These are phyloP conservation scores for Immersiporthe knoxdaviesiana DNA, from an alignment of 2,329 filamentous ascomycete species.

Conservation along the genomic window DNA sequence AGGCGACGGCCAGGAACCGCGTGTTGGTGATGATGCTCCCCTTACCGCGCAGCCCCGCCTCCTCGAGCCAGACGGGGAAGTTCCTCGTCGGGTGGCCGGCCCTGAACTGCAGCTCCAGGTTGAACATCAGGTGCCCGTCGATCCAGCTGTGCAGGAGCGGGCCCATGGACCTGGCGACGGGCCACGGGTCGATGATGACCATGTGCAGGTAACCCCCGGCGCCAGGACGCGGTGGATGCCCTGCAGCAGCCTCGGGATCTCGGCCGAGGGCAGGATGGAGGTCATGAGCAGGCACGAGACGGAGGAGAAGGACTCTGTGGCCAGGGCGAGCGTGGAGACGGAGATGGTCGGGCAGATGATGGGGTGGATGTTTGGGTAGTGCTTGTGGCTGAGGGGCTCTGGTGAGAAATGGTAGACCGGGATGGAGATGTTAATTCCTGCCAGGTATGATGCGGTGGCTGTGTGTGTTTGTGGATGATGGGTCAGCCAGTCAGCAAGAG, in stretches of 20 bases:
- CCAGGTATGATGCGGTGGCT: constrained; percentile 54
- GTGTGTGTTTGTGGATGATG: constrained; percentile 31
- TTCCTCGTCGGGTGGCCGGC: constrained; percentile 62
- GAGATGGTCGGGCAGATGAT: constrained; percentile 45
- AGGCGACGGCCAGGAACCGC: constrained; percentile 51
- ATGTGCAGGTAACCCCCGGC: constrained; percentile 60
- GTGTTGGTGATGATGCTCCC: constrained; percentile 53
- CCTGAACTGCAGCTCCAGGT: constrained; percentile 61
- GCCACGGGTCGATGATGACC: constrained; percentile 65
- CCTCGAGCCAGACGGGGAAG: constrained; percentile 62
- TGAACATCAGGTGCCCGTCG: constrained; percentile 61
- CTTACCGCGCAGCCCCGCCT: constrained; percentile 54
- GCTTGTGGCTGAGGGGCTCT: constrained; percentile 42
- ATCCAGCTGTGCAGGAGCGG: constrained; percentile 64
- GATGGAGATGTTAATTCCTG: constrained; percentile 45
- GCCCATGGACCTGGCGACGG: constrained; percentile 58
- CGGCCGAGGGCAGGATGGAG: constrained; percentile 57
- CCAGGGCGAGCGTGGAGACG: constrained; percentile 42
- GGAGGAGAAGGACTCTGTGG: constrained; percentile 49
- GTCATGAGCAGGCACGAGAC: constrained; percentile 61
- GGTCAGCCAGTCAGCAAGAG: constrained; percentile 7
- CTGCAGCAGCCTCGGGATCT: constrained; percentile 59
- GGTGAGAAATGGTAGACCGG: constrained; percentile 53
- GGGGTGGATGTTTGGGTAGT: constrained; percentile 47
- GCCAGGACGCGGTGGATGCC: constrained; percentile 60